A percentile compares a stretch with the other conserved stretches of the same genome.
phyloP scores from a whole-genome alignment of 1,284 basidiomycete genomes.

The Ganoderma multipileum region DNA sequence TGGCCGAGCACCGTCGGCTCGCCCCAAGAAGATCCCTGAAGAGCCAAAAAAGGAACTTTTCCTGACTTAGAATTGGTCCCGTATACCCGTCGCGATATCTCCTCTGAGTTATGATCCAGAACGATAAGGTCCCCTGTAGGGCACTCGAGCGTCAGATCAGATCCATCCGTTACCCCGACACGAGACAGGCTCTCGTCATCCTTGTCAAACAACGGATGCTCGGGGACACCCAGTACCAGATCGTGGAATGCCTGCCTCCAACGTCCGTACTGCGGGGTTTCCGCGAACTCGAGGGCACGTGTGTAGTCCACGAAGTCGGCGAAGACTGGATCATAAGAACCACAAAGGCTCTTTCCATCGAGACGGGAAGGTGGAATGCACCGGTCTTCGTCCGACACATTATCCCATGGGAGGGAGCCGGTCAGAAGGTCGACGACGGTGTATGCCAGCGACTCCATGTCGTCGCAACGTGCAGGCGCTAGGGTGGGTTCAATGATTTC shows the following conservation, averaged over 20 bases:
- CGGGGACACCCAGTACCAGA: background rate
- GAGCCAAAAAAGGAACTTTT: background rate
- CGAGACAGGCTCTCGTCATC: background rate
- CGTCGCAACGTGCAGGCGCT: background rate
- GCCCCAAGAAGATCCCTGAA: background rate
- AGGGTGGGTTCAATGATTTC: background rate
- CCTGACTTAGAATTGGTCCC: background rate
- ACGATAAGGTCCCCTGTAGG: background rate
- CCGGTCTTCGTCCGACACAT: background rate
- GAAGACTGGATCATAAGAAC: background rate
- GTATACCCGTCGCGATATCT: background rate
- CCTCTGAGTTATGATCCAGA: background rate
- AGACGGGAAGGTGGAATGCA: background rate
- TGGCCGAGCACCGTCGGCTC: background rate
- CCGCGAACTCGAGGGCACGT: background rate
- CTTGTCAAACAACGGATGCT: background rate
- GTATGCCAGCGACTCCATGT: background rate
- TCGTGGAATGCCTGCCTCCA: background rate
- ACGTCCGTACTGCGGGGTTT: background rate
- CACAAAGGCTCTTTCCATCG: background rate
- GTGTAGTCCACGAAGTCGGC: background rate
- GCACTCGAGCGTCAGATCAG: background rate
- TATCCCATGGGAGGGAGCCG: background rate
- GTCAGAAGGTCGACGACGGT: background rate
- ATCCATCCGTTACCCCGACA: background rate